Evolutionary conservation across 305 asterid genomes (phyloP).

Genomic region (Rubia peregrina): DNA sequence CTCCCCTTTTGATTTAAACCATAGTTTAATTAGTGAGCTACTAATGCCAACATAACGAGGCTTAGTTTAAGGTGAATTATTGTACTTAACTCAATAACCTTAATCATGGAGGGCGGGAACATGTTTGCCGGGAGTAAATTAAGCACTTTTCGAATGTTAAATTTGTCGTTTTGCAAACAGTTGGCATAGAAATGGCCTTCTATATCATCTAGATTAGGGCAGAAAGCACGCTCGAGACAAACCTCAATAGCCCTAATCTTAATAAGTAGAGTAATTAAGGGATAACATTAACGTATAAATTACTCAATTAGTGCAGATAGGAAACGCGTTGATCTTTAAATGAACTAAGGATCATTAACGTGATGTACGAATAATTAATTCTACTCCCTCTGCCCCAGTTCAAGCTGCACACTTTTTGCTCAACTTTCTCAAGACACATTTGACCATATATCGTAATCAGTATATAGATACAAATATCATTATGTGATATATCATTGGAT

Average conservation of each 20-base stretch:
- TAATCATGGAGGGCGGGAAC: constrained; percentile 12
- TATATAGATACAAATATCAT: too few relatives aligned
- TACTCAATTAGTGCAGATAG: background rate
- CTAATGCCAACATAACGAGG: background rate
- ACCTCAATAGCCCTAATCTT: background rate
- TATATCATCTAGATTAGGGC: background rate
- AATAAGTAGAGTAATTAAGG: background rate
- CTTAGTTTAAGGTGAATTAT: background rate
- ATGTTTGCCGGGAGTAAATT: constrained; percentile 3
- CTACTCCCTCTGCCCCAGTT: too few relatives aligned
- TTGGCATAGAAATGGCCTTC: constrained; percentile 10
- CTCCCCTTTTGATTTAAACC: background rate
- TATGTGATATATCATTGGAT: too few relatives aligned
- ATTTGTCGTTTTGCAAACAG: constrained; percentile 25
- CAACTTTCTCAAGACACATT: too few relatives aligned
- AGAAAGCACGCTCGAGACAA: constrained; percentile 18
- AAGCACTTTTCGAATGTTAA: constrained; percentile 22
- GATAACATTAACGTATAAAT: constrained; percentile 7
- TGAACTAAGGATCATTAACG: background rate
- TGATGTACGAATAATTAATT: background rate
- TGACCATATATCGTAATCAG: too few relatives aligned
- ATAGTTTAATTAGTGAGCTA: background rate
- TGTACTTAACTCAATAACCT: constrained; percentile 14
- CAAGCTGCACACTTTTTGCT: too few relatives aligned
- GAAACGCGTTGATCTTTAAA: constrained; percentile 9